These are phyloP conservation scores for Xylaria venustula DNA, from an alignment of 495 filamentous ascomycete species.

Conservation along the genomic window DNA sequence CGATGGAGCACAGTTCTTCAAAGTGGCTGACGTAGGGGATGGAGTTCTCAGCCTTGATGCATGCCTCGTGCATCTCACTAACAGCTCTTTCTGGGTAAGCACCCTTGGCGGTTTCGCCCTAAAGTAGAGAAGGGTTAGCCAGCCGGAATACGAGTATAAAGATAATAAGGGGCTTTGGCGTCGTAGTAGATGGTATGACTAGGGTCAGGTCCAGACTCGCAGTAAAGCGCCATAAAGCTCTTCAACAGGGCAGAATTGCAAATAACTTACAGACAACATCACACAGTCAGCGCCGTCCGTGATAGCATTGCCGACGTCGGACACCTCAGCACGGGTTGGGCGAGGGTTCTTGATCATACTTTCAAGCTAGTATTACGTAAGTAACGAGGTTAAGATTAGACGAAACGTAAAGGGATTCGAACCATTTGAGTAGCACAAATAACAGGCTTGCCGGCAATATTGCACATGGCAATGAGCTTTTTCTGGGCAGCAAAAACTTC, in stretches of 20 bases:
- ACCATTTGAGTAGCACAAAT: conserved; percentile 73
- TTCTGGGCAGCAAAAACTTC: conserved; percentile 99
- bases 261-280: conserved; percentile 70
- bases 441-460: conserved; percentile 96
- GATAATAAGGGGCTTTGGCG: background rate
- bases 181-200: too few relatives aligned
- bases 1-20: conserved; percentile 85
- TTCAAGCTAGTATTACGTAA: conserved; percentile 56
- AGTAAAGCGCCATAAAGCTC: background rate
- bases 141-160: background rate
- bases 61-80: conserved; percentile 96
- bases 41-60: conserved; percentile 90
- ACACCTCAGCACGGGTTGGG: conserved; percentile 95
- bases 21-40: conserved; percentile 96
- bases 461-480: conserved; percentile 99
- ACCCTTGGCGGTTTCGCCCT: conserved; percentile 95
- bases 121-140: background rate
- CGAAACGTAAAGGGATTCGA: background rate
- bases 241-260: background rate
- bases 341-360: conserved; percentile 99
- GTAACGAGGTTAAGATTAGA: conserved; percentile 32
- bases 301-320: conserved; percentile 96
- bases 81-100: conserved; percentile 91
- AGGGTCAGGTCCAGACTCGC: too few relatives aligned
- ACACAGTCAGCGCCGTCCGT: conserved; percentile 98